Base-by-base conservation (phyloP, 257 asterid species). In the Solanum acaule region DNA sequence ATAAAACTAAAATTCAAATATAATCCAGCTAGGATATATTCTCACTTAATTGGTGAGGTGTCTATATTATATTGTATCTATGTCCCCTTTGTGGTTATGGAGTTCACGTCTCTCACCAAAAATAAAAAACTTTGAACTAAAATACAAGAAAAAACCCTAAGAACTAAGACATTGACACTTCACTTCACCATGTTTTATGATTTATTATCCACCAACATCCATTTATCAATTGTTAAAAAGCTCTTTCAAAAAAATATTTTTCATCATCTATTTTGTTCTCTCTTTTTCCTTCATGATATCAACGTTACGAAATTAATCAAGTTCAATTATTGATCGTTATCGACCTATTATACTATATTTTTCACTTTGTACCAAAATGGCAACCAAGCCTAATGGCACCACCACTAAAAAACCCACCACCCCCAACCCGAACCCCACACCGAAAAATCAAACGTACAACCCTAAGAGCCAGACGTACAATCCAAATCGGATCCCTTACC, bases 81-180 rank as follows among this genome's bases (percentile, higher is more conserved):
- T 25, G 33, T 49, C 37, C 70, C 6, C 11, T 46, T 46, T 49
- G 13, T 82, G 67, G 86, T 82, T 82, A 82, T 49, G 68, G 86
- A 29, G 86, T 82, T 82, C 86, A 82, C 86, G 86, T 82, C 86
- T 49, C 42, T 18, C 44, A 49, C 86, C 86, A 82, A 82, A 82
- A 42, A 61, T 10, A 29, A 29, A 20, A 29, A 56, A 2, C 4
- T 16, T 29, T 46, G 86, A 49, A 82, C 31, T 0, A 82, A 82
- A 81, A 46, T 49, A 10, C 38, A 49, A 82, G 67, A 27, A 82
- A 29, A 10, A 31, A 7, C 22, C 70, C 44, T 10, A 46, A 29
- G 20, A 82, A 18, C 29, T 46, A 29, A 81, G 42, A 81, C 68
- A 31, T 49, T 46, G 86, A 82, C 86, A 82, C 18, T 82, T 77